phyloP scores from a whole-genome alignment of 169 alveolate genomes.

The Cryptosporidium meleagridis region DNA sequence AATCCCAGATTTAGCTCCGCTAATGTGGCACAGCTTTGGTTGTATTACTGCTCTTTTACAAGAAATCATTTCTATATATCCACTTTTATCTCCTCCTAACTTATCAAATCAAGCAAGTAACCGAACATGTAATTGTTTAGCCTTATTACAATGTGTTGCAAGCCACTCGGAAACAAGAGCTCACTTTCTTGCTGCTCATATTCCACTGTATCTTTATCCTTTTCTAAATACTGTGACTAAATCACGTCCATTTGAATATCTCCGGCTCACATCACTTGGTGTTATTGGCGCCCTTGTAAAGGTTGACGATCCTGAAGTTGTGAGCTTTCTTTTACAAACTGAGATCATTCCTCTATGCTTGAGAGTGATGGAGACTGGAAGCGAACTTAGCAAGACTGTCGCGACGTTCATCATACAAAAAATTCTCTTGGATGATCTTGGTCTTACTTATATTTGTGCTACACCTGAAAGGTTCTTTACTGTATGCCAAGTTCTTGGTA shows the following conservation, averaged over 20 bases:
- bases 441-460: constrained; percentile 94
- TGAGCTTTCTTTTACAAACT: constrained; percentile 92
- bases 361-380: constrained; percentile 99
- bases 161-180: constrained; percentile 97
- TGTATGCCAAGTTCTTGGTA: constrained; percentile 93
- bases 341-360: constrained; percentile 98
- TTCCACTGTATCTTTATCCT: constrained; percentile 97
- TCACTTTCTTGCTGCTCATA: constrained; percentile 95
- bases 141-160: constrained; percentile 98
- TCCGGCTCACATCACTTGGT: constrained; percentile 97
- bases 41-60: constrained; percentile 95
- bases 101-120: constrained; percentile 93
- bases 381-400: constrained; percentile 96
- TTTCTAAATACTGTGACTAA: constrained; percentile 95
- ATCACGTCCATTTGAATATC: constrained; percentile 96
- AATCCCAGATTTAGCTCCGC: constrained; percentile 95
- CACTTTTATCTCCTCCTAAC: constrained; percentile 92
- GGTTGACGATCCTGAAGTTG: constrained; percentile 97
- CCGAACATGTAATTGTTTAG: constrained; percentile 97
- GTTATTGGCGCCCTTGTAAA: constrained; percentile 99
- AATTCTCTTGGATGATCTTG: constrained; percentile 95
- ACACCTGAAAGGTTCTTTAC: constrained; percentile 98
- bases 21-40: constrained; percentile 98
- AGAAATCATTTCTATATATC: constrained; percentile 91
- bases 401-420: constrained; percentile 99